These are phyloP conservation scores for Rhizophora mangle DNA, from an alignment of 345 rosid species.

Conservation along the genomic window DNA sequence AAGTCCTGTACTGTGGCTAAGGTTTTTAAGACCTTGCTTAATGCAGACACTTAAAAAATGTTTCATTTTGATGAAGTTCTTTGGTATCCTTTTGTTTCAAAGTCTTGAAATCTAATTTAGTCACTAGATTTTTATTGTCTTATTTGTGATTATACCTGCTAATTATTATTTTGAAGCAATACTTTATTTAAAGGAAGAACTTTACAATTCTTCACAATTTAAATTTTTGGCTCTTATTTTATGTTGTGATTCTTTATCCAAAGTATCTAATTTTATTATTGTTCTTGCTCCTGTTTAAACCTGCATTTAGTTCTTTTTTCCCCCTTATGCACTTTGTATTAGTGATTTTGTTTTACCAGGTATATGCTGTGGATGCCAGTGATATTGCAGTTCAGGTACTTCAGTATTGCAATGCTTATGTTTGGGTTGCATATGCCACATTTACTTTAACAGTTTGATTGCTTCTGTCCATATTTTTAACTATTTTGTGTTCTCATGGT, in stretches of 20 bases:
- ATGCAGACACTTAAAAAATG: no score
- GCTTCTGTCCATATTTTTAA: background rate
- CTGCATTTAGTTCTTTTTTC: no score
- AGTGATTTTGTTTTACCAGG: slow-evolving; percentile 46
- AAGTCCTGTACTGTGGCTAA: no score
- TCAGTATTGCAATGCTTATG: slow-evolving; percentile 14
- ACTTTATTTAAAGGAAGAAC: background rate
- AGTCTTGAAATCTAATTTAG: no score
- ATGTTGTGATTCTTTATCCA: background rate
- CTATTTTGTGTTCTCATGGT: background rate
- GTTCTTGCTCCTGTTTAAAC: background rate
- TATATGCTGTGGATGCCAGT: slow-evolving; percentile 98
- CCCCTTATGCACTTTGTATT: background rate
- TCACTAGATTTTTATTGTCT: no score
- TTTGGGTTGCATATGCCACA: slow-evolving; percentile 1
- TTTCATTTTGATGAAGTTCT: no score
- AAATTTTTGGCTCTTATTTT: background rate
- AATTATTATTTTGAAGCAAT: no score
- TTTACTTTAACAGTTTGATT: slow-evolving; percentile 8
- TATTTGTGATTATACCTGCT: no score
- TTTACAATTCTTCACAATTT: background rate
- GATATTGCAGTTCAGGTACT: slow-evolving; percentile 93
- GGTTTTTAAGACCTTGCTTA: no score
- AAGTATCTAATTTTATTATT: background rate
- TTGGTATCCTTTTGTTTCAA: no score